Conservation (phyloP, 176 grass and related monocot genomes). For the Oropetium thomaeum region DNA sequence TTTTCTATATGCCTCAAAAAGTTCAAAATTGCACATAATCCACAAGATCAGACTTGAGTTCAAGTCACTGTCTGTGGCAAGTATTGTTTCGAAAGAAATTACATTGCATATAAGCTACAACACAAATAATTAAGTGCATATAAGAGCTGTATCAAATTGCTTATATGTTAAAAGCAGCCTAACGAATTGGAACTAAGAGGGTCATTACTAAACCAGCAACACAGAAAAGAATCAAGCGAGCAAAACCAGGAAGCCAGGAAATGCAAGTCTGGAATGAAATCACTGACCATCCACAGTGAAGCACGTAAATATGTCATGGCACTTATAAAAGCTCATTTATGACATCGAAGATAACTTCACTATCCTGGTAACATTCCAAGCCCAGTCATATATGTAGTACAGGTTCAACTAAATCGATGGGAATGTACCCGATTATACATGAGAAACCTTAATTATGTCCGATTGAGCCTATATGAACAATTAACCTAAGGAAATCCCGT, state of each 20-base stretch:
- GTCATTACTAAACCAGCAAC: neutral
- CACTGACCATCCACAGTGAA: neutral
- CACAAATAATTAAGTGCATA: neutral
- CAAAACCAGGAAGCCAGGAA: neutral
- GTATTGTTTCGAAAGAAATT: neutral
- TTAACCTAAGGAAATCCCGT: neutral
- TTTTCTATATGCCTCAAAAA: neutral
- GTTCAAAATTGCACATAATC: constrained; percentile 1
- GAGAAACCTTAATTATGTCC: neutral
- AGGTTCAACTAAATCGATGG: constrained; percentile 1
- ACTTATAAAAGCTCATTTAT: neutral
- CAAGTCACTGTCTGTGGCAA: neutral
- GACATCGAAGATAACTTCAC: neutral
- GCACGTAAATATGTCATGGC: neutral
- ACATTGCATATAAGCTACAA: neutral
- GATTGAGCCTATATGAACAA: neutral
- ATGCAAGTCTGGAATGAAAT: neutral
- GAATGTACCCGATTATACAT: neutral
- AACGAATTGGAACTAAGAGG: neutral
- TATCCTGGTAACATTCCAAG: neutral
- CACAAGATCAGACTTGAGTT: neutral
- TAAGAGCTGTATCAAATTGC: neutral
- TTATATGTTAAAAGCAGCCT: neutral
- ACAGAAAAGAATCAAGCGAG: neutral
- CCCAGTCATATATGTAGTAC: neutral